Percentiles rank a stretch among this genome's conserved stretches.
These are phyloP conservation scores for Fusarium sp. DNA, from an alignment of 2,329 filamentous ascomycete species.

Conservation along the genomic window DNA sequence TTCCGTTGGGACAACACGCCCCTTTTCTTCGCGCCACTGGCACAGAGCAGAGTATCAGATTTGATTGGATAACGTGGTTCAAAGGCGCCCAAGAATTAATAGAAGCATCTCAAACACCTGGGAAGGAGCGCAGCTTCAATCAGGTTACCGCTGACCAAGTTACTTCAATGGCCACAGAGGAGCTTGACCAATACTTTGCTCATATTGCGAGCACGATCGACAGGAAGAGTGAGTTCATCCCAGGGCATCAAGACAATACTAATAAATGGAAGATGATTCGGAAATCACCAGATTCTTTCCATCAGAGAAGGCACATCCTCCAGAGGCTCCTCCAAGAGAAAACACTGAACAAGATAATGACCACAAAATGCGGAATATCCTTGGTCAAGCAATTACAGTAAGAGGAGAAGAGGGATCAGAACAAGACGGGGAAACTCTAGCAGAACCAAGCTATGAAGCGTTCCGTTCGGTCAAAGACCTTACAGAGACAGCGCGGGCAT, in stretches of 20 bases:
- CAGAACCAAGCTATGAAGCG: constrained; percentile 43
- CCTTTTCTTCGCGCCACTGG: constrained; percentile 44
- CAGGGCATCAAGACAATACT: neutral
- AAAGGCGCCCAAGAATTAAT: constrained; percentile 53
- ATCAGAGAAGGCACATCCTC: constrained; percentile 34
- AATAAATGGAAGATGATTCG: constrained; percentile 41
- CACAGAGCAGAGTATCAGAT: constrained; percentile 27
- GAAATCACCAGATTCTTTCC: constrained; percentile 51
- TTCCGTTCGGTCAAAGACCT: constrained; percentile 49
- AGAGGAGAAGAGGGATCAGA: constrained; percentile 14
- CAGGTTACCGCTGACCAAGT: constrained; percentile 70
- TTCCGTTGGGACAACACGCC: constrained; percentile 74
- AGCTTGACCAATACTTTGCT: constrained; percentile 74
- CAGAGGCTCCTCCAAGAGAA: constrained; percentile 31
- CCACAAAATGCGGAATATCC: constrained; percentile 30
- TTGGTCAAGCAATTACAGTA: constrained; percentile 32
- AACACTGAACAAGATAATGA: constrained; percentile 43
- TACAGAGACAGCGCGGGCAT: constrained; percentile 42
- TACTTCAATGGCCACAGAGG: constrained; percentile 66
- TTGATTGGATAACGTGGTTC: constrained; percentile 81
- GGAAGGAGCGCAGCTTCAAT: constrained; percentile 53
- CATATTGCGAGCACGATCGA: constrained; percentile 49
- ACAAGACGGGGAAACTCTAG: neutral
- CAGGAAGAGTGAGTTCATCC: constrained; percentile 45
- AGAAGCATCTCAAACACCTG: constrained; percentile 16